Base-by-base conservation (phyloP, 2,329 filamentous ascomycete genomes). In the Aspergillus pseudotamarii region DNA sequence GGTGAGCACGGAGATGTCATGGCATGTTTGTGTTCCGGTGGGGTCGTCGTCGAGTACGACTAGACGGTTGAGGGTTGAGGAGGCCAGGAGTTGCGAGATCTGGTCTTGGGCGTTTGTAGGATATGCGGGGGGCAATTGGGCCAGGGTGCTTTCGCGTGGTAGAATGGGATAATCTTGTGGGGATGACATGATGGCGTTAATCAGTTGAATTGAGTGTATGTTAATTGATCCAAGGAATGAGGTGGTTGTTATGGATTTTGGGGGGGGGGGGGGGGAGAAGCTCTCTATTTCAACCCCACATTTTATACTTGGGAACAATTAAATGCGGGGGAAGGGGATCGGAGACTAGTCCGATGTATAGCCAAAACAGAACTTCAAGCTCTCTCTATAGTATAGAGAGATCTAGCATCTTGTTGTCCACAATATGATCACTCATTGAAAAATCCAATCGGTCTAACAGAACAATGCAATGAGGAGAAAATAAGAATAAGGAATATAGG, bases 1-100 rank as follows among this genome's bases (percentile, higher is more conserved):
- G 0, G 84, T 85, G 23, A 88, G 76, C 1, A 88, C 84, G 57
- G 78, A 74, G 63, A 88, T 82, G 66, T 84, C 81, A 71, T 87
- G 84, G 72, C 85, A 87, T n/a, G 86, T 88, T 69, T 88, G 85
- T 0, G 85, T 88, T n/a, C 85, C 85, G 0, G 85, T 88, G 36
- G 85, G 85, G 60, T 87, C 85, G 63, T 87, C 85, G 59, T 87
- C 85, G 32, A 78, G 72, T 1, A 77, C 73, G 19, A 78, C 75
- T 9, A 78, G 72, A 4, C 72, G 73, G 45, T 70, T 74, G 57
- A 70, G 65, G 11, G 66, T 64, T 10, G 69, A 60, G n/a, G 69
- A 71, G 48, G 69, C 59, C 30, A 76, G 72, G 32, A 71, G 64
- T 12, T 72, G 59, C 30, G 71, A 66, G 56, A 76, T 76, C 58